Base-by-base conservation (phyloP, 495 filamentous ascomycete genomes). In the Trichoderma asperelloides region DNA sequence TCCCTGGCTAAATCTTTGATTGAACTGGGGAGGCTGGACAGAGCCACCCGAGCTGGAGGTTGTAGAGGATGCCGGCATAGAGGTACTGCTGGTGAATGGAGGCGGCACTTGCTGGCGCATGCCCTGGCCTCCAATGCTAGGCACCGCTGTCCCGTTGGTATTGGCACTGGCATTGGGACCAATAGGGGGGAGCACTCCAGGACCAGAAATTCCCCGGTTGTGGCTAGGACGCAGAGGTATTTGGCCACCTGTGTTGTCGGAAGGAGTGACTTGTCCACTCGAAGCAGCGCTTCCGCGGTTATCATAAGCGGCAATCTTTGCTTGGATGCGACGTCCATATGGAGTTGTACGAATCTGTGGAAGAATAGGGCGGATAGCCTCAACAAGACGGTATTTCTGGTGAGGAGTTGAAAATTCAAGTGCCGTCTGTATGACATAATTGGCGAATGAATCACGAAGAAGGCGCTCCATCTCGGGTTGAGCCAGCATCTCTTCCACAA, bases 391-490 rank as follows among this genome's bases (percentile, higher is more conserved):
- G 66, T 79, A 79, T 76, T 92, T 91, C 69, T 86, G 88, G 11
- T 85, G 81, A 0, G 82, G 75, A 63, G 93, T 91, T 9, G 90
- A 86, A 71, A 91, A 92, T 68, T 97, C 93, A 69, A 97, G 79
- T 57, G 95, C 95, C 41, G 95, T 98, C 83, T 98, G 95, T 45
- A 98, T 88, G 69, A 98, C 95, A 74, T 98, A 98, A 77, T 98
- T 98, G 69, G 91, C 95, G 74, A 89, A 98, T 0, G 88, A 90
- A 75, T 98, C 96, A 33, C 91, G 89, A 41, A 98, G 83, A 69
- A 97, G 86, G 69, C 86, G 89, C 66, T 96, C 91, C 33, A 98
- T 86, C 75, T 97, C 93, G 27, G 79, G 80, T 0, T 88, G 84
- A 30, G 77, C 72, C 33, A 96, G 80, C 71, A 98, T 87, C 81